Evolutionary conservation across 768 basidiomycete genomes (phyloP).

Genomic region (Lentinula sp.): DNA sequence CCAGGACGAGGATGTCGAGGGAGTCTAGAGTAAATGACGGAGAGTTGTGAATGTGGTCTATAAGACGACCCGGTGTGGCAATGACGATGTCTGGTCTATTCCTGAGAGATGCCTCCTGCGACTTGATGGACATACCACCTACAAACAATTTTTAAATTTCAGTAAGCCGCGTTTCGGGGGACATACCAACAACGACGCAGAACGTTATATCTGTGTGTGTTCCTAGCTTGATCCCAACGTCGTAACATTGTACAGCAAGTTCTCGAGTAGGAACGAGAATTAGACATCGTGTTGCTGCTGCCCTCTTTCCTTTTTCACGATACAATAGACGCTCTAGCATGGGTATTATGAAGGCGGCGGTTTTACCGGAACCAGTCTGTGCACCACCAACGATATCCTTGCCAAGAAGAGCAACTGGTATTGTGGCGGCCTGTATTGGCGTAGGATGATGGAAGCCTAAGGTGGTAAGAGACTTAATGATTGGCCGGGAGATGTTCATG

Average conservation of each 20-base stretch:
- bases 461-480: conserved; percentile 84
- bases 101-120: conserved; percentile 82
- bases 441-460: conserved; percentile 83
- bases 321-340: conserved; percentile 90
- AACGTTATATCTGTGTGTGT: conserved; percentile 86
- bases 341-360: conserved; percentile 94
- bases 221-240: conserved; percentile 82
- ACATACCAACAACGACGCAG: conserved; percentile 85
- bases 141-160: conserved; percentile 3
- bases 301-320: conserved; percentile 82
- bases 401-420: conserved; percentile 89
- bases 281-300: conserved; percentile 84
- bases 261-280: conserved; percentile 94
- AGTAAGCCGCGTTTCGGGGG: conserved; percentile 7
- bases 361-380: conserved; percentile 97
- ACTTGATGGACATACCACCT: conserved; percentile 92
- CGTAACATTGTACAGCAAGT: conserved; percentile 91
- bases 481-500: conserved; percentile 93
- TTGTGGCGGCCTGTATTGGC: conserved; percentile 91
- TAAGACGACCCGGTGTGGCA: conserved; percentile 95
- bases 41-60: conserved; percentile 96
- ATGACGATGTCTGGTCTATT: conserved; percentile 90
- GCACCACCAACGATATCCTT: conserved; percentile 96
- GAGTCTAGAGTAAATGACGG: conserved; percentile 89
- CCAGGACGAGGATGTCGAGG: conserved; percentile 89